phyloP scores from a whole-genome alignment of 192 early-diverging fungal species.

The Geranomyces variabilis region DNA sequence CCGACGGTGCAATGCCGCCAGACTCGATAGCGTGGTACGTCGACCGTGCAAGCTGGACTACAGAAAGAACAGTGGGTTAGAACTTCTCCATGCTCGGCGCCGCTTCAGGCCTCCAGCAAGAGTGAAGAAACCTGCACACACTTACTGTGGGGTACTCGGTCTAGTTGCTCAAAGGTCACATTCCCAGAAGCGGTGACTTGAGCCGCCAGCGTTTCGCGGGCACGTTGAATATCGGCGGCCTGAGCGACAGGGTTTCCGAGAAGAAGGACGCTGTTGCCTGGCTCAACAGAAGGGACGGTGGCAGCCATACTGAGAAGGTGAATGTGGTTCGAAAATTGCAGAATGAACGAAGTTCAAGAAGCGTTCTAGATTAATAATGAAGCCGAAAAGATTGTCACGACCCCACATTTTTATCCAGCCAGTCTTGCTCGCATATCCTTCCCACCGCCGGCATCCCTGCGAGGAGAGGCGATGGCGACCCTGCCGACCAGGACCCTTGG shows the following conservation, averaged over 20 bases:
- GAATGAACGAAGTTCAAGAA: too few species aligned
- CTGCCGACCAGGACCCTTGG: too few species aligned
- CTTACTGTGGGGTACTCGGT: conserved; percentile 65
- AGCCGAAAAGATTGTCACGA: too few species aligned
- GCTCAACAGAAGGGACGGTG: neutral
- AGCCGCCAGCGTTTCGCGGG: conserved; percentile 24
- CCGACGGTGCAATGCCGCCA: conserved; percentile 56
- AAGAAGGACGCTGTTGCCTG: conserved; percentile 45
- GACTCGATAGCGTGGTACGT: conserved; percentile 67
- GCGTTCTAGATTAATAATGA: too few species aligned
- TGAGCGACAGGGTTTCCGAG: conserved; percentile 53
- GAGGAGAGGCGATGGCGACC: too few species aligned
- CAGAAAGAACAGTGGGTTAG: neutral
- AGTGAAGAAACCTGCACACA: neutral
- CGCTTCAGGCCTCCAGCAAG: neutral
- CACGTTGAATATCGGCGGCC: conserved; percentile 28
- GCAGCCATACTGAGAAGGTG: too few species aligned
- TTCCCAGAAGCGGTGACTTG: conserved; percentile 55
- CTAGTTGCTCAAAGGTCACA: conserved; percentile 85
- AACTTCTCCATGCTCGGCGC: too few species aligned
- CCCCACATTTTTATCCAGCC: too few species aligned
- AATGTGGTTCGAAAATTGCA: too few species aligned
- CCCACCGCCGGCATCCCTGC: too few species aligned
- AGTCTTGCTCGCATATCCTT: too few species aligned
- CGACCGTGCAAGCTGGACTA: conserved; percentile 40